Conservation (phyloP, 345 rosid genomes). For the Eucalyptus globulus region DNA sequence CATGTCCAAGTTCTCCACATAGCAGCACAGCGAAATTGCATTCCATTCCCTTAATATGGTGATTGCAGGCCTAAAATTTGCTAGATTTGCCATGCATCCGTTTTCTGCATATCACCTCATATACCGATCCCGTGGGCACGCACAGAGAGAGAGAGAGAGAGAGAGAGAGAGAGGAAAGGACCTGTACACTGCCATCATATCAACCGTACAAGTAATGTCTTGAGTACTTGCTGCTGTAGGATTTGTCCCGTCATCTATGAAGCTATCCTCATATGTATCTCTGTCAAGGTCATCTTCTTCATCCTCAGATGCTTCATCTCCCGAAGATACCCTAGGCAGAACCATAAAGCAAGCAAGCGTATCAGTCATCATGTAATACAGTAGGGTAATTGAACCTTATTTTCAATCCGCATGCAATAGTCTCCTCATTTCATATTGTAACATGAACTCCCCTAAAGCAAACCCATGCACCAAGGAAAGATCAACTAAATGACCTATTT, state of each 20-base stretch:
- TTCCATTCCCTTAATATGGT: neutral
- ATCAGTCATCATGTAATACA: neutral
- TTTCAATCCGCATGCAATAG: neutral
- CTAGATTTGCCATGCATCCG: neutral
- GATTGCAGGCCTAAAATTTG: neutral
- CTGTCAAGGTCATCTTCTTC: slow-evolving; percentile 39
- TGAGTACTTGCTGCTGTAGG: slow-evolving; percentile 43
- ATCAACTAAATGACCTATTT: neutral
- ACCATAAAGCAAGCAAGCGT: neutral
- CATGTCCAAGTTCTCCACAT: neutral
- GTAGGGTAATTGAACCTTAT: neutral
- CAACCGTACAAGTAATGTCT: slow-evolving; percentile 42
- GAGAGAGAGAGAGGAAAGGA: slow-evolving; percentile 6
- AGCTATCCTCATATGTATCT: slow-evolving; percentile 60
- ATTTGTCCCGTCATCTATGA: slow-evolving; percentile 71
- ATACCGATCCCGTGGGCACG: neutral
- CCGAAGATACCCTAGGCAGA: slow-evolving; percentile 60
- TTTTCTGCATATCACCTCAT: neutral
- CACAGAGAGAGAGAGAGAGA: neutral
- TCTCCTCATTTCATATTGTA: neutral
- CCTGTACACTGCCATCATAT: slow-evolving; percentile 96
- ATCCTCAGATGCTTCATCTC: slow-evolving; percentile 53
- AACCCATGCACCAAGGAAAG: neutral
- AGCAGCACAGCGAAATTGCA: neutral
- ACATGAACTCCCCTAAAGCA: neutral